Evolutionary conservation across 176 grass and related monocot species (phyloP), one percentile per base, ranked within the genome.

Genomic region (Musa beccarii): DNA sequence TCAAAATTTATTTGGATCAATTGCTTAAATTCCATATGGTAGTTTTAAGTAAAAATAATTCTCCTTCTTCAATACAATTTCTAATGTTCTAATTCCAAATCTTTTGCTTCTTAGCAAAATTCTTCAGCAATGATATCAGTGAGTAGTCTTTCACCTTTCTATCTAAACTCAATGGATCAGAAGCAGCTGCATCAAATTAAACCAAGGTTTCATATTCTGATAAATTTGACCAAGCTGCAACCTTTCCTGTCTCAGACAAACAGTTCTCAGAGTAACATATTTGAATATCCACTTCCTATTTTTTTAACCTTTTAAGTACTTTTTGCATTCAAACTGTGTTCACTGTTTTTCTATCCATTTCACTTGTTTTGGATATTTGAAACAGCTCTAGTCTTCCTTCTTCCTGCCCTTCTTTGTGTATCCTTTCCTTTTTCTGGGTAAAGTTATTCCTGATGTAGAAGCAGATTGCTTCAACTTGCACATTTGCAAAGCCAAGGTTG

Each of bases 401-500:
- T 62, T 49, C 20, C 85, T 71, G 66, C 73, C 53, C 74, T 66
- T 64, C 23, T 25, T 80, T 78, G 49, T 72, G 76, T 83, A 75
- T 52, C 78, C 51, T 77, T 84, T 90, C 72, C 77, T 87, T 76
- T 79, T 51, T 79, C 66, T 83, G 5, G 66, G 61, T 57, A 79
- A 81, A 43, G 84, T 89, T 55, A 23, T 53, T 68, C 51, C 76
- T 67, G 66, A 68, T 20, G 78, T 73, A 5, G 73, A 34, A 73
- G 62, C 75, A 54, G 83, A 59, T 64, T 64, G 79, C 72, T 82
- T 82, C 80, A 49, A 61, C 57, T 81, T 85, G 56, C 22, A 77
- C 73, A 75, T 86, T 64, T 87, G 75, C 73, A 93, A 77, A 80
- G 92, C 90, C 52, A 98, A 83, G 78, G 81, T 83, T 83, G 81